Percentiles rank a stretch among this genome's conserved stretches.
phyloP scores from a whole-genome alignment of 2,329 filamentous ascomycete genomes.

The Hysterium pulicare region DNA sequence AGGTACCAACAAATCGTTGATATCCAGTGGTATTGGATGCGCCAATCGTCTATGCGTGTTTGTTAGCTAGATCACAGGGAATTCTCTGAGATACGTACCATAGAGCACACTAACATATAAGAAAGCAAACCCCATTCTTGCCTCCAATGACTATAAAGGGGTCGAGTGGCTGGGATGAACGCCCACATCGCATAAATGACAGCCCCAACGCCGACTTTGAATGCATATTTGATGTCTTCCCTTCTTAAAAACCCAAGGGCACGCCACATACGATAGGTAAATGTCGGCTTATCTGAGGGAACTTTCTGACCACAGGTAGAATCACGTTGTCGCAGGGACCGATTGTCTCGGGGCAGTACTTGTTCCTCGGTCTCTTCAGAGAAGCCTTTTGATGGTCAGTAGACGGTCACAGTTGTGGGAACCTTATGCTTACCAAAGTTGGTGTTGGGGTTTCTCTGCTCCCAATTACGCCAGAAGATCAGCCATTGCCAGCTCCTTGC shows the following conservation, averaged over 20 bases:
- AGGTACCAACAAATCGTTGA: constrained; percentile 81
- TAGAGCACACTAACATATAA: constrained; percentile 97
- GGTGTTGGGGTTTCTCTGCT: constrained; percentile 10
- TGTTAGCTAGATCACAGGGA: not conserved
- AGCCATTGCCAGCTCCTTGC: constrained; percentile 78
- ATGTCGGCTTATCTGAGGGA: constrained; percentile 24
- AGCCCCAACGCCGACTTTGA: constrained; percentile 91
- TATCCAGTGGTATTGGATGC: constrained; percentile 90
- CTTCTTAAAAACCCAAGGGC: constrained; percentile 56
- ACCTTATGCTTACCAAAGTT: constrained; percentile 25
- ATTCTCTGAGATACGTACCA: constrained; percentile 47
- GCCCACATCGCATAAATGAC: constrained; percentile 85
- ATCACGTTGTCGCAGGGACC: constrained; percentile 29
- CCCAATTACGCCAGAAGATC: constrained; percentile 63
- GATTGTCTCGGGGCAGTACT: too few species aligned
- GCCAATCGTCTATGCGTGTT: constrained; percentile 68
- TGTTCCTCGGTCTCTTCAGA: constrained; percentile 38
- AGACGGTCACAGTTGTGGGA: too few species aligned
- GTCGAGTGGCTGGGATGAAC: constrained; percentile 74
- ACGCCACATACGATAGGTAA: constrained; percentile 52
- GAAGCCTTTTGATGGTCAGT: too few species aligned
- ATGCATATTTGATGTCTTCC: constrained; percentile 72
- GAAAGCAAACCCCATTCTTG: constrained; percentile 96
- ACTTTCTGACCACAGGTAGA: constrained; percentile 25
- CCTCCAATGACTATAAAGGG: constrained; percentile 81